Base-by-base conservation (phyloP, 768 basidiomycete species). In the Mrakia hoshinonis region DNA sequence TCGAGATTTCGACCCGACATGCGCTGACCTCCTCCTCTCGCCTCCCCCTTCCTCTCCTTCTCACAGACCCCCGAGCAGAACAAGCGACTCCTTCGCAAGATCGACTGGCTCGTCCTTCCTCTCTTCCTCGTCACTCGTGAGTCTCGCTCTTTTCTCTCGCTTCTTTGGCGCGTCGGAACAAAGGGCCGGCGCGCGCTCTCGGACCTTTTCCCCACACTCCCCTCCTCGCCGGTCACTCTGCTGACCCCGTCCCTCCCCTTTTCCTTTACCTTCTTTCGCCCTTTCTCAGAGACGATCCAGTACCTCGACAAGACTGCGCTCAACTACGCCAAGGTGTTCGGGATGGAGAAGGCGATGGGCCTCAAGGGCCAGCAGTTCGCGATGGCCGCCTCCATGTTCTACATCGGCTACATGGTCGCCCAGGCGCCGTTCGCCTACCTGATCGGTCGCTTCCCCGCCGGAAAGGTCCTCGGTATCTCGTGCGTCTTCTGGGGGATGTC, bases 251-350 rank as follows among this genome's bases (percentile, higher is more conserved):
- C n/a, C n/a, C 49, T 34, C 66, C 4, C 24, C 43, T 51, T 10
- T 43, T 20, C 11, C n/a, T 12, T 22, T 39, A 36, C 7, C 29
- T 62, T 24, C 38, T n/a, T n/a, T 39, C 20, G 20, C 38, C 6
- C n/a, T 39, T 15, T 15, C 18, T 22, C 66, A 49, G 46, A 48
- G 48, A 78, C 77, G 0, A 70, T 78, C 0, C 78, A 78, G 69
- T 79, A 78, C 74, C 75, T 76, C 34, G 75, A 76, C 68, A 74
- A 74, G 51, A 74, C 70, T 20, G 77, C 78, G 15, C 67, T 78
- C 38, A 79, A 79, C 74, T 79, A 79, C 49, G 77, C 77, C 55
- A 78, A 77, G 52, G 77, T 79, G 31, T 79, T 79, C 55, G 78
- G 78, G 51, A 77, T 78, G 77, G 77, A 78, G 55, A 79, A 76